Base-by-base conservation (phyloP, 169 alveolate species). In the Fabrea salina region DNA sequence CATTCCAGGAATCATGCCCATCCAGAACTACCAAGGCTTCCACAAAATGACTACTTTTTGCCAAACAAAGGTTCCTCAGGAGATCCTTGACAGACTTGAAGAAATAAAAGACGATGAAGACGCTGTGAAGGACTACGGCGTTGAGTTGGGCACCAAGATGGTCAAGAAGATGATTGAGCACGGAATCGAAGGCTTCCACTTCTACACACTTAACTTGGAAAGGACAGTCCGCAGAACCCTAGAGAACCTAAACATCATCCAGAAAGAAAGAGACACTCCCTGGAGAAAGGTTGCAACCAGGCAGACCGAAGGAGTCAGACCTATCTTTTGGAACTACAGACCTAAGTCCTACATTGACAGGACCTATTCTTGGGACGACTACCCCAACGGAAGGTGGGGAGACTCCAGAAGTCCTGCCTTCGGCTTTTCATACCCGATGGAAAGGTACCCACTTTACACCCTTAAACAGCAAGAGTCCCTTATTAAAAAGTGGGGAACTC, bases 331-430 rank as follows among this genome's bases (percentile, higher is more conserved):
- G 95, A 71, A 88, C 33, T 87, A 88, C 51, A 80, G 90, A 41
- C 95, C 93, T 30, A 82, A 88, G 77, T 53, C 85, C 25, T 89
- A 87, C 82, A 87, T 89, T 43, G 88, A 91, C 27, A 57, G 93
- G 33, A 87, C 95, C 30, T 13, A 33, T 7, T 75, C 51, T 44
- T 89, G 95, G 93, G 95, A 89, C 51, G 95, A 89, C 47, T 89
- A 84, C 67, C 95, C 95, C 51, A 89, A 89, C 75, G 93, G 95
- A 19, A 67, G 94, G 61, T 89, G 93, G 93, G 93, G 94, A 4
- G 86, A 51, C 37, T 77, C 83, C n/a, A 82, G 93, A 50, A 79
- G 87, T 41, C 91, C 95, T 5, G 95, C 95, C 32, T 89, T 77
- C 40, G 93, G 92, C 6, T 83, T 77, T 30, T 40, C 76, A 5